A percentile compares a stretch with the other conserved stretches of the same genome.
These are phyloP conservation scores for Xerocomellus amylosporus DNA, from an alignment of 768 basidiomycete species.

Conservation along the genomic window DNA sequence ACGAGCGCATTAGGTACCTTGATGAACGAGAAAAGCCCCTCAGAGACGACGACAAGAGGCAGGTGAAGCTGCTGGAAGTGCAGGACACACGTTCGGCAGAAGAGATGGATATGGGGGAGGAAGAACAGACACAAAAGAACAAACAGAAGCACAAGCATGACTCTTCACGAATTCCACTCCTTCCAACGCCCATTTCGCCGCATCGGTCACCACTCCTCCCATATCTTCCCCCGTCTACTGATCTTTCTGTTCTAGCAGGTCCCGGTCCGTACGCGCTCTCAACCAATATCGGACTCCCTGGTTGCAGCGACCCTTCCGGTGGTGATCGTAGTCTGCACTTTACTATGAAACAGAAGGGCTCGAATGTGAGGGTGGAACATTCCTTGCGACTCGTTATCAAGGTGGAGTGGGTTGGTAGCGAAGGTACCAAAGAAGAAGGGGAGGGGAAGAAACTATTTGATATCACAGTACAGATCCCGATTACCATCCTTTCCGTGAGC, in stretches of 20 bases:
- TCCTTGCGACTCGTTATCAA: constrained; percentile 77
- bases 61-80: constrained; percentile 18
- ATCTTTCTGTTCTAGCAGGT: constrained; percentile 24
- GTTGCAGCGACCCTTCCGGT: constrained; percentile 5
- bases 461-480: constrained; percentile 82
- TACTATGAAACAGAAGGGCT: constrained; percentile 64
- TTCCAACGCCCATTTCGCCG: constrained; percentile 31
- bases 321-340: constrained; percentile 52
- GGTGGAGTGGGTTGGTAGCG: constrained; percentile 71
- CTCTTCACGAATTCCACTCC: constrained; percentile 16
- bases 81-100: constrained; percentile 18
- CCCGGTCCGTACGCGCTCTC: constrained; percentile 28
- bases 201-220: constrained; percentile 28
- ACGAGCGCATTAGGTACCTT: constrained; percentile 41
- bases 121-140: constrained; percentile 5
- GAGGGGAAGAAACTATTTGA: constrained; percentile 82
- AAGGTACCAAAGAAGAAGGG: constrained; percentile 60
- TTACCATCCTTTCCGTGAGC: constrained; percentile 85
- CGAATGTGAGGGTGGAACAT: constrained; percentile 74
- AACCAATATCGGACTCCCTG: constrained; percentile 14
- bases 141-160: constrained; percentile 12
- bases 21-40: not conserved
- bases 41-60: constrained; percentile 7
- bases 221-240: constrained; percentile 11
- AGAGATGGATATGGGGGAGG: constrained; percentile 1